A percentile compares a stretch with the other conserved stretches of the same genome.
phyloP scores from a whole-genome alignment of 2,329 filamentous ascomycete species.

The Rhytidhysteron rufulum region DNA sequence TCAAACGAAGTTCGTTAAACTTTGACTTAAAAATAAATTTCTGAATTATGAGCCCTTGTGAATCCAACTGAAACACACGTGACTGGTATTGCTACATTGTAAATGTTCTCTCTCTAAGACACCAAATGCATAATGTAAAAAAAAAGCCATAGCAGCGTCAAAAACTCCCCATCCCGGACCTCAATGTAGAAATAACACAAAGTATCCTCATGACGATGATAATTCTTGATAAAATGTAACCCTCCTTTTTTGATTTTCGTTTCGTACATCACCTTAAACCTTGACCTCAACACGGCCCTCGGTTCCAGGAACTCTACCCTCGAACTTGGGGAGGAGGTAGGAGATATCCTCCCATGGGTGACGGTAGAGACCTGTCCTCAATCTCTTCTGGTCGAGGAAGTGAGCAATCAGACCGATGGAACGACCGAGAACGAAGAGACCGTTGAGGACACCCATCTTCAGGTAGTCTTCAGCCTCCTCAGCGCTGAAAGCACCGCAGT shows the following conservation, averaged over 20 bases:
- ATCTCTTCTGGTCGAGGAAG: slow-evolving; percentile 99
- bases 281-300: slow-evolving; percentile 41
- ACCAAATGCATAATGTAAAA: neutral
- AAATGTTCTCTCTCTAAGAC: neutral
- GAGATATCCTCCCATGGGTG: slow-evolving; percentile 69
- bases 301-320: slow-evolving; percentile 34
- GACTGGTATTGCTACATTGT: neutral
- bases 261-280: slow-evolving; percentile 26
- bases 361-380: slow-evolving; percentile 96
- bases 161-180: neutral
- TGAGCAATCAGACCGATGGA: slow-evolving; percentile 99
- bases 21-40: too few species aligned
- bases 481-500: slow-evolving; percentile 91
- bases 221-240: too few species aligned
- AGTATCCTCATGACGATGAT: too few species aligned
- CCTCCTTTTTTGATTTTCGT: slow-evolving; percentile 18
- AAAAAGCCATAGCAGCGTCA: too few species aligned
- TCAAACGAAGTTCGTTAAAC: too few species aligned
- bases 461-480: slow-evolving; percentile 99
- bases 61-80: slow-evolving; percentile 1
- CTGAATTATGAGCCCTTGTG: too few species aligned
- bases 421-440: slow-evolving; percentile 95
- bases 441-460: slow-evolving; percentile 98
- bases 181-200: neutral
- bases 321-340: slow-evolving; percentile 38